Evolutionary conservation across 2,329 filamentous ascomycete genomes (phyloP).

Genomic region (Cadophora gregata): DNA sequence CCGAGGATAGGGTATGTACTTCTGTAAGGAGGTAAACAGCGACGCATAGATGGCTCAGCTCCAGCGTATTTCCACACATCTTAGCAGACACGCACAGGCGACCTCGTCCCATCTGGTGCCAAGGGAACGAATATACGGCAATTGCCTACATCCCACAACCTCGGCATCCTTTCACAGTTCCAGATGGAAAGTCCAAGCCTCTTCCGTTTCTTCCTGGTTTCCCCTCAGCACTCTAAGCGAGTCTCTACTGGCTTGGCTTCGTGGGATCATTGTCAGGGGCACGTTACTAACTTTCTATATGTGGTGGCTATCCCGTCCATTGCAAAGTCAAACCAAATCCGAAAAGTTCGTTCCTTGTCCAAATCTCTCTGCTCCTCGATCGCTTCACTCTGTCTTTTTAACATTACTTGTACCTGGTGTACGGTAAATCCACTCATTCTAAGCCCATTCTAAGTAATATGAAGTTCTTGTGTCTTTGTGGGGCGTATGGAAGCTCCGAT

Average conservation of each 20-base stretch:
- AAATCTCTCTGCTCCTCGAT: not conserved
- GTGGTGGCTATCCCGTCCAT: not conserved
- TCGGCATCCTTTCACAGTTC: not conserved
- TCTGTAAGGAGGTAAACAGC: not conserved
- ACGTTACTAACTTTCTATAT: constrained; percentile 1
- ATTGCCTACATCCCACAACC: not conserved
- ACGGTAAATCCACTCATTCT: constrained; percentile 8
- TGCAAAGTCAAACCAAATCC: constrained; percentile 6
- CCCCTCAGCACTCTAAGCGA: constrained; percentile 4
- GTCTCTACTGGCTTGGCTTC: not conserved
- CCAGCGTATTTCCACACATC: not conserved
- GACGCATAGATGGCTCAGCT: not conserved
- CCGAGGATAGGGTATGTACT: not conserved
- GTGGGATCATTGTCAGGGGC: not conserved
- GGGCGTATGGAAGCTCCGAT: constrained; percentile 62
- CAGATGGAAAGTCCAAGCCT: not conserved
- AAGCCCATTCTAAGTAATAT: constrained; percentile 50
- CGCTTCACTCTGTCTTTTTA: not conserved
- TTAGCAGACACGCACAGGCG: not conserved
- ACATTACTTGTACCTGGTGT: constrained; percentile 10
- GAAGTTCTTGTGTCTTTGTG: constrained; percentile 63
- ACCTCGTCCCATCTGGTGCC: not conserved
- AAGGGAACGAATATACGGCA: not conserved
- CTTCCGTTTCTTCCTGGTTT: not conserved
- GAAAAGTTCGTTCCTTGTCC: not conserved